Base-by-base conservation (phyloP, 2,329 filamentous ascomycete species). In the Alternaria sp. region DNA sequence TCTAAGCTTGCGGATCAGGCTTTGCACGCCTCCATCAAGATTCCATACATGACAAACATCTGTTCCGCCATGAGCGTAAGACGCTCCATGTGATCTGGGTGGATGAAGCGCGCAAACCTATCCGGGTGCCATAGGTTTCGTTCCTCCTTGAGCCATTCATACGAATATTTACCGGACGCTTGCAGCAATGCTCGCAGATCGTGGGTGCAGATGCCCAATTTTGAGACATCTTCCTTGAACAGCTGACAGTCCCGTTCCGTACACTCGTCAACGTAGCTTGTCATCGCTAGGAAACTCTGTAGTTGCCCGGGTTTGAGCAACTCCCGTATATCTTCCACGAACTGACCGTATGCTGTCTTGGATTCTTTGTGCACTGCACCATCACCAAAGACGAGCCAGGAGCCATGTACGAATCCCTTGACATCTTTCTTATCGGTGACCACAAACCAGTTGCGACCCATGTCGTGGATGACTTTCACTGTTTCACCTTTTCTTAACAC, bases 101-200 rank as follows among this genome's bases (percentile, higher is more conserved):
- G 62, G 61, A 74, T 75, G 54, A 59, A 68, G 44, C 69, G 65
- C 32, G 64, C 69, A 44, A 77, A 77, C 28, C 66, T 70, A 44
- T 78, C 75, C 34, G 75, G 75, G 39, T 78, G 75, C 72, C 73
- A 78, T 32, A 68, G 44, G 54, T 68, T 71, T 16, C 75, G 65
- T 44, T 68, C 64, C 11, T 67, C 62, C 57, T 73, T 75, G 28
- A 78, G 63, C 62, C 67, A 72, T 16, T 67, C 65, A 30, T 64
- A 59, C 1, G 61, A 66, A 46, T 70, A 75, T 4, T 44, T 20
- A 3, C 64, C 70, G 7, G 72, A 73, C 6, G 70, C 74, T n/a
- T 63, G 39, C 38, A 78, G 59, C 24, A 78, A 48, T 22, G 48
- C 55, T 38, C 57, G 53, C 39, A 78, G 47, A 47, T 76, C 71